phyloP scores from a whole-genome alignment of 169 alveolate genomes.

The Cryptosporidium andersoni region DNA sequence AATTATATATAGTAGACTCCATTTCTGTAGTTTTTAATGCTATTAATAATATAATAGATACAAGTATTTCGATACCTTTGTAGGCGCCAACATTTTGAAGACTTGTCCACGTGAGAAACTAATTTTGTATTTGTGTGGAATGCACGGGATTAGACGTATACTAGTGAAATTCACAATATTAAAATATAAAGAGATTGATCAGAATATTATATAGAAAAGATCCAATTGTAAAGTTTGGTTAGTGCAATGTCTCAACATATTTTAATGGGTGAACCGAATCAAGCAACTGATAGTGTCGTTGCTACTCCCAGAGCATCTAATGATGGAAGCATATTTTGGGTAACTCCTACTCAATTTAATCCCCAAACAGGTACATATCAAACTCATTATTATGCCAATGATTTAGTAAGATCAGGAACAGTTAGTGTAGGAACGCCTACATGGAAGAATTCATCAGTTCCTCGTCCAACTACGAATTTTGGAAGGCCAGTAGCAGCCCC shows the following conservation, averaged over 20 bases:
- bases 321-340: conserved; percentile 69
- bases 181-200: neutral
- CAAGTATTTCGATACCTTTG: conserved; percentile 19
- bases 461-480: conserved; percentile 10
- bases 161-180: neutral
- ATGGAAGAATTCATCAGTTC: conserved; percentile 58
- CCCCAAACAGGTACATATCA: conserved; percentile 72
- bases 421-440: conserved; percentile 69
- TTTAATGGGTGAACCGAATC: conserved; percentile 27
- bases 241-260: neutral
- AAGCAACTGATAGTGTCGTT: conserved; percentile 64
- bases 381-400: conserved; percentile 67
- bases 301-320: conserved; percentile 71
- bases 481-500: conserved; percentile 66
- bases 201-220: neutral
- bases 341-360: conserved; percentile 67
- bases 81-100: conserved; percentile 48
- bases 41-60: neutral
- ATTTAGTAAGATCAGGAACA: conserved; percentile 66
- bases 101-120: conserved; percentile 45
- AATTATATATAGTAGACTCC: too few species aligned
- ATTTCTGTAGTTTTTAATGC: too few species aligned
- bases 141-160: conserved; percentile 61
- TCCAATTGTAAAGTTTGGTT: neutral
- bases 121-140: conserved; percentile 61